phyloP scores from a whole-genome alignment of 2,329 filamentous ascomycete genomes.

The Incumbomyces delicatus region DNA sequence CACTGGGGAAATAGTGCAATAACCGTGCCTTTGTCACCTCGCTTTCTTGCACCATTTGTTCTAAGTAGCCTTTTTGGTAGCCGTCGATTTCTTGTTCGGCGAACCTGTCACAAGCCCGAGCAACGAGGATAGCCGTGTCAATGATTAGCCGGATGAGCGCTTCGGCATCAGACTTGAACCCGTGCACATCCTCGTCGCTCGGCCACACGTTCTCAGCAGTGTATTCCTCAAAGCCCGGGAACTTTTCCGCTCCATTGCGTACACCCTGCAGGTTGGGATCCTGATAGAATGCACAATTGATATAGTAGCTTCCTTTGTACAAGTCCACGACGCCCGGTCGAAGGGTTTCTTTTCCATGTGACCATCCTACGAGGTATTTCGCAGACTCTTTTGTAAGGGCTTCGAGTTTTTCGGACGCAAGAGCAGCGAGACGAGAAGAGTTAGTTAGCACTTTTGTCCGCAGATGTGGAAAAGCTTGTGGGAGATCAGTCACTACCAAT shows the following conservation, averaged over 20 bases:
- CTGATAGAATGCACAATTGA: slow-evolving; percentile 49
- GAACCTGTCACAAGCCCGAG: slow-evolving; percentile 79
- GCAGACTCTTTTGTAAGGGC: slow-evolving; percentile 35
- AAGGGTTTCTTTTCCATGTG: slow-evolving; percentile 54
- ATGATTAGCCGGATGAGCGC: slow-evolving; percentile 75
- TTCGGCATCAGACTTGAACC: slow-evolving; percentile 64
- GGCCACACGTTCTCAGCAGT: slow-evolving; percentile 89
- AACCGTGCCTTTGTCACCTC: slow-evolving; percentile 84
- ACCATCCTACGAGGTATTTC: slow-evolving; percentile 56
- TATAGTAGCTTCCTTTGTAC: slow-evolving; percentile 55
- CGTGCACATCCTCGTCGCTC: slow-evolving; percentile 54
- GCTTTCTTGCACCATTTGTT: slow-evolving; percentile 75
- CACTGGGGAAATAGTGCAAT: slow-evolving; percentile 75
- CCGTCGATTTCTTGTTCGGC: slow-evolving; percentile 66
- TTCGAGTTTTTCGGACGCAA: slow-evolving; percentile 59
- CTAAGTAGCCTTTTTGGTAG: slow-evolving; percentile 66
- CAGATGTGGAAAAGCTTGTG: slow-evolving; percentile 59
- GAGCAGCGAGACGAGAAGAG: slow-evolving; percentile 77
- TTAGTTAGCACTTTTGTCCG: slow-evolving; percentile 70
- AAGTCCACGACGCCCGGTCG: slow-evolving; percentile 53
- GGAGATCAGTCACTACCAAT: slow-evolving; percentile 81
- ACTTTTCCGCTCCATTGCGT: slow-evolving; percentile 7
- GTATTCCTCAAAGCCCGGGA: slow-evolving; percentile 66
- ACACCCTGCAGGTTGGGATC: slow-evolving; percentile 28
- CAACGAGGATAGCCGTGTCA: slow-evolving; percentile 78